Evolutionary conservation across 148 eudicot species (phyloP).

Genomic region (Silene conica): DNA sequence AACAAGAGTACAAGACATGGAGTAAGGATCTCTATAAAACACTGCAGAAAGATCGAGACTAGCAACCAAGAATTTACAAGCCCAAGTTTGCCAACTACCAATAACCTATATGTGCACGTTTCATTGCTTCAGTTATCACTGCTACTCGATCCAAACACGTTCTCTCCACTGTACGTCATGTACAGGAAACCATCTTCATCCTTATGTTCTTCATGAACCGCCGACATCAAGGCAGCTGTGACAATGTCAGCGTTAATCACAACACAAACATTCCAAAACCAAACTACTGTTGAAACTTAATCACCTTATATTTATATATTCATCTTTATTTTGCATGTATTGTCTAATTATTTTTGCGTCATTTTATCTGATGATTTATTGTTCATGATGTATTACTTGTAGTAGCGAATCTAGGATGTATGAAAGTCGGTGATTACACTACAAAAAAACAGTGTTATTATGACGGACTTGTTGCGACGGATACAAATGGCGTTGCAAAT

Average conservation of each 20-base stretch:
- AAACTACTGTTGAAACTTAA: neutral
- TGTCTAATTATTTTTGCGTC: no score
- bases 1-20: neutral
- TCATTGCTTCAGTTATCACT: neutral
- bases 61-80: constrained; percentile 21
- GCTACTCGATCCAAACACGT: constrained; percentile 48
- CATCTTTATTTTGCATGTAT: no score
- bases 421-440: no score
- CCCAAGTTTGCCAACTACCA: neutral
- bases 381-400: no score
- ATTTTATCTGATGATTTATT: no score
- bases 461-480: no score
- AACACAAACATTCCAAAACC: neutral
- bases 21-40: neutral
- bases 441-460: no score
- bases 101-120: neutral
- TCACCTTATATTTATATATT: no score
- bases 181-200: constrained; percentile 71
- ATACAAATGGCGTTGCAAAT: no score
- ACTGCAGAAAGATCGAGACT: neutral
- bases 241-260: neutral
- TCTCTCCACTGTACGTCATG: constrained; percentile 71
- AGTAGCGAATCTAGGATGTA: no score
- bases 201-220: constrained; percentile 57
- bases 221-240: constrained; percentile 53